Evolutionary conservation across 768 basidiomycete species (phyloP), one percentile per base, ranked within the genome.

Genomic region (Royoungia palumana): DNA sequence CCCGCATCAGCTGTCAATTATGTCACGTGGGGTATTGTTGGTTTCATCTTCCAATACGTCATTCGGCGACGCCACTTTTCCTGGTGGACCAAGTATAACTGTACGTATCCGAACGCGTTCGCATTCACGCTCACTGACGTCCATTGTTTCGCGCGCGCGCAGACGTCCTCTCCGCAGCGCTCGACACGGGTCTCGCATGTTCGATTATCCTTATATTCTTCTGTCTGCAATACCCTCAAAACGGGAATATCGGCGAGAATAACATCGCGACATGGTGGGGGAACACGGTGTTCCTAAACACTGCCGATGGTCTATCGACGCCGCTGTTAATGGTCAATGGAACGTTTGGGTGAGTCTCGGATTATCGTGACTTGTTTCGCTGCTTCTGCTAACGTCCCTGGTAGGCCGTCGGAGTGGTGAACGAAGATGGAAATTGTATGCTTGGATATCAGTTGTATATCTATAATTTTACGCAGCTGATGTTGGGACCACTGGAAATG

Each of bases 261-360:
- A 81, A 50, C n/a, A 60, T 88, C 38, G 75, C 74, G 41, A 55
- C 51, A 1, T 89, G 86, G 87, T 87, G 85, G 85, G 87, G 86
- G 11, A 88, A 88, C 53, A 77, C 69, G 51, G 62, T 68, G 8
- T 65, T 39, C 54, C 4, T 39, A 25, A 59, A 64, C n/a, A 61
- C 61, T 19, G 61, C 61, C 2, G 60, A 61, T 8, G 58, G 46
- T 14, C 24, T n/a, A 4, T 19, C 39, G 3, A 43, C 49, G 32
- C 49, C 65, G 0, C 49, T 67, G 1, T 34, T 19, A 9, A 16
- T 38, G 5, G n/a, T 34, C 5, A 51, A 60, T 12, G 44, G 51
- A 4, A 69, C 63, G 8, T 67, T 69, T 44, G 65, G 65, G 65
- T 67, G 41, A 56, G 65, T 56, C 22, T 35, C 19, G 10, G 32